Base-by-base conservation (phyloP, 2,329 filamentous ascomycete species). In the Exophiala bonariae region DNA sequence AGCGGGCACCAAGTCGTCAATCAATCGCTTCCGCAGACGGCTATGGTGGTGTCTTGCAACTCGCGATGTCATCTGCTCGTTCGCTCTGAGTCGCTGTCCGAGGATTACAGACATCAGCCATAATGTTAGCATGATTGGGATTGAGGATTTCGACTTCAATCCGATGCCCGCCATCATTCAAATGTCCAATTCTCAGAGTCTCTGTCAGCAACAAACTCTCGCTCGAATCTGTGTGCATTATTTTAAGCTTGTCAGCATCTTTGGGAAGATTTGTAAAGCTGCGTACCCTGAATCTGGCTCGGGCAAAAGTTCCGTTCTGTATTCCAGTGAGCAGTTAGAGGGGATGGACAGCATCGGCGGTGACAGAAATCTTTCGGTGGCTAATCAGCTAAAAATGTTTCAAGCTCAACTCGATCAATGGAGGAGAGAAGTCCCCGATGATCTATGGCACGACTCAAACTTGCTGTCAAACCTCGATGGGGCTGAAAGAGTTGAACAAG, bases 91-190 rank as follows among this genome's bases (percentile, higher is more conserved):
- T 47, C 82, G 92, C 41, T 90, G 89, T 6, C 95, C 90, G 19
- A 79, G 90, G 43, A 93, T 96, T 68, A 93, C 95, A 75, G 85
- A 90, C 52, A 87, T 92, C 60, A 91, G 96, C 65, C 95, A 89
- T 64, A 88, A 96, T 61, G 90, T 96, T 26, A 89, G 90, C 1
- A 92, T 96, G 87, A 76, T 96, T 41, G 82, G 80, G 10, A 74
- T 92, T 58, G 77, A 82, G 55, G 91, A 96, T 63, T 96, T 96
- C 61, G 89, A 95, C 60, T 82, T 88, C 56, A 5, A 14, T 14
- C 13, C 6, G 32, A 18, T n/a, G 32, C 32, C 32, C 8, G 32
- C 6, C 17, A 18, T 34, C 13, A 18, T 43, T 7, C 30, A n/a
- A 8, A 31, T 28, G 14, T 13, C 31, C 16, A 4, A 19, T 13